These are phyloP conservation scores for Teratosphaeria destructans DNA, from an alignment of 2,329 filamentous ascomycete genomes.

Conservation along the genomic window DNA sequence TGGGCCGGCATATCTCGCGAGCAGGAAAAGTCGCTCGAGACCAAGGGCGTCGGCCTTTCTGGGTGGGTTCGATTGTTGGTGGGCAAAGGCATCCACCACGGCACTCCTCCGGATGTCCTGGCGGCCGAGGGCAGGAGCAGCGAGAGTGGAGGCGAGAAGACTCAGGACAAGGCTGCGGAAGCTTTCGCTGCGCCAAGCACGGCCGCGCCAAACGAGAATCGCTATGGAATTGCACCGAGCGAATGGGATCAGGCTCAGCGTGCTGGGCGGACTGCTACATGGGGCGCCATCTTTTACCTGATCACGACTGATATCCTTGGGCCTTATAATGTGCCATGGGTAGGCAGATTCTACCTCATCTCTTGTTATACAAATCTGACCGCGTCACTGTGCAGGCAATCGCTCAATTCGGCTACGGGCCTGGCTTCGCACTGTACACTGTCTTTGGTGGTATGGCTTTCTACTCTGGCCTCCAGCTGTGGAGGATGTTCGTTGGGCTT, in stretches of 20 bases:
- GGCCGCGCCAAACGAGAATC: background rate
- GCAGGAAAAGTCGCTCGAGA: conserved; percentile 16
- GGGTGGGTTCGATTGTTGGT: background rate
- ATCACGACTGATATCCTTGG: conserved; percentile 36
- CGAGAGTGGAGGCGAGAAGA: conserved; percentile 1
- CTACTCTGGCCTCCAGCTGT: conserved; percentile 29
- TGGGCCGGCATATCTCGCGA: conserved; percentile 28
- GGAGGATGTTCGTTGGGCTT: conserved; percentile 31
- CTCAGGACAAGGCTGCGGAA: background rate
- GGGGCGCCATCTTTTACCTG: conserved; percentile 29
- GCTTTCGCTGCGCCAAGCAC: background rate
- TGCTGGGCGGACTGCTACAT: conserved; percentile 27
- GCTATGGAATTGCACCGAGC: conserved; percentile 13
- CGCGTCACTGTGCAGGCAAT: conserved; percentile 20
- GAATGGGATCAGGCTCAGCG: conserved; percentile 27
- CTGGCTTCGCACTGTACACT: conserved; percentile 28
- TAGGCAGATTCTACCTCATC: background rate
- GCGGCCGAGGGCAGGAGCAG: background rate
- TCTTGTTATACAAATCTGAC: background rate
- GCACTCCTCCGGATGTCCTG: background rate
- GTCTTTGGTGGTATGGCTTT: conserved; percentile 27
- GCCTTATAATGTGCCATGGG: conserved; percentile 26
- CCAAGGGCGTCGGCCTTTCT: background rate
- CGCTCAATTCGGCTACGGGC: conserved; percentile 24
- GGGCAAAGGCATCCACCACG: background rate